These are phyloP conservation scores for Triglochin maritima DNA, from an alignment of 106 monocot genomes.

Conservation along the genomic window DNA sequence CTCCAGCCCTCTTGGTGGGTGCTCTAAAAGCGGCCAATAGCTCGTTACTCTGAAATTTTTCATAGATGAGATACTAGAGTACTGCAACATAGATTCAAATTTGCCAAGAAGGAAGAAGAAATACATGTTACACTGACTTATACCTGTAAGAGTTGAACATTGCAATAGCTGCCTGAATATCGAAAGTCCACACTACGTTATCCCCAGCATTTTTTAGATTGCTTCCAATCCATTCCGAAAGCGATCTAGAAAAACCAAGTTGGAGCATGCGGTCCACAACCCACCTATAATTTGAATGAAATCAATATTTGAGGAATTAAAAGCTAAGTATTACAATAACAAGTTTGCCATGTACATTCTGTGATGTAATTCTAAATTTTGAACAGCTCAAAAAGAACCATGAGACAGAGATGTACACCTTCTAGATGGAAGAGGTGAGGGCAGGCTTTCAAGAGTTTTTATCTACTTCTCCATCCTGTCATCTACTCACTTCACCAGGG, in stretches of 20 bases:
- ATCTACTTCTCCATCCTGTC: constrained; percentile 81
- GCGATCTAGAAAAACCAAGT: constrained; percentile 70
- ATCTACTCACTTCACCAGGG: constrained; percentile 59
- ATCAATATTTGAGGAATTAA: too few species aligned
- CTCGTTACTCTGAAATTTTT: constrained; percentile 40
- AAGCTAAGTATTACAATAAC: too few species aligned
- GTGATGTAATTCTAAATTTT: too few species aligned
- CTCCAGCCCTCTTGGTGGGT: constrained; percentile 71
- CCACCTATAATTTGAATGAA: constrained; percentile 47
- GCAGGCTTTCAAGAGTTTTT: constrained; percentile 46
- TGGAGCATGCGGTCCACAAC: constrained; percentile 75
- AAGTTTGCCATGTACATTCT: too few species aligned
- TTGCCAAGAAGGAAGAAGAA: too few species aligned
- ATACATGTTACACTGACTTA: too few species aligned
- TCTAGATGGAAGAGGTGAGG: constrained; percentile 67
- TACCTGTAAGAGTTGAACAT: constrained; percentile 90
- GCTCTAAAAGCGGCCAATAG: constrained; percentile 74
- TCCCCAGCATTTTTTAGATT: constrained; percentile 72
- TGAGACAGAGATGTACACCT: constrained; percentile 27
- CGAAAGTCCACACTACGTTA: constrained; percentile 59
- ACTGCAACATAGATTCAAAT: too few species aligned
- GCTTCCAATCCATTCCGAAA: constrained; percentile 92
- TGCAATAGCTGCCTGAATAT: constrained; percentile 64
- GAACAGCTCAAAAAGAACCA: too few species aligned
- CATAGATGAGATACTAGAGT: background rate